phyloP scores from a whole-genome alignment of 2,329 filamentous ascomycete genomes.

The Arthrobotrys pseudoclavata region DNA sequence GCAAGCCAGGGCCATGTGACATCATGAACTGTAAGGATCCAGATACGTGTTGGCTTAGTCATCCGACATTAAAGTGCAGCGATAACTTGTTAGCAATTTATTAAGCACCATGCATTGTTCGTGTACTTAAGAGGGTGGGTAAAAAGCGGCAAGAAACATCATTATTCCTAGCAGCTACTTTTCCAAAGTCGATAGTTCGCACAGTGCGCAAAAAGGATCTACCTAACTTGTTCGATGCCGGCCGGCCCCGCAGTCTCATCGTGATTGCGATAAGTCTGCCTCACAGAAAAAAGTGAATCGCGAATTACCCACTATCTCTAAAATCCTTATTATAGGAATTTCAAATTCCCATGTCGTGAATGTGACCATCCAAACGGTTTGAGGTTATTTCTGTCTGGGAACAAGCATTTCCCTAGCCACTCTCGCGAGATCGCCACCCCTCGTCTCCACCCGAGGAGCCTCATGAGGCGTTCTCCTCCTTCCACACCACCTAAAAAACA shows the following conservation, averaged over 20 bases:
- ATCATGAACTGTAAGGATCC: no score
- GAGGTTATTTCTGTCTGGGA: neutral
- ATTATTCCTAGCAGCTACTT: neutral
- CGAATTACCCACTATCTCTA: neutral
- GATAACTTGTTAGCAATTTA: no score
- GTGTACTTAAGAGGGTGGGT: no score
- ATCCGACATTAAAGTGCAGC: no score
- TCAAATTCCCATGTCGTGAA: neutral
- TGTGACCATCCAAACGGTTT: neutral
- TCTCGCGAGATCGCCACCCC: constrained; percentile 40
- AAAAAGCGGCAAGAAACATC: no score
- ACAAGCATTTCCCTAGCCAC: constrained; percentile 16
- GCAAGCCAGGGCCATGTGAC: no score
- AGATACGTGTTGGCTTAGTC: no score
- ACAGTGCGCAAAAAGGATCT: no score
- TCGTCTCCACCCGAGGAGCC: constrained; percentile 29
- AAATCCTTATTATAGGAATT: neutral
- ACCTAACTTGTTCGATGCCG: neutral
- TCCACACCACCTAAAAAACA: constrained; percentile 10
- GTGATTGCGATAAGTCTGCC: constrained; percentile 6
- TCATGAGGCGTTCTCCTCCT: constrained; percentile 46
- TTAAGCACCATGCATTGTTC: no score
- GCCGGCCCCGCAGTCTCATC: neutral
- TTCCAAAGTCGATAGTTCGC: neutral
- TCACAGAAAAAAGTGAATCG: constrained; percentile 13